phyloP scores from a whole-genome alignment of 306 rosid genomes.

The Chamaecrista fasciculata region DNA sequence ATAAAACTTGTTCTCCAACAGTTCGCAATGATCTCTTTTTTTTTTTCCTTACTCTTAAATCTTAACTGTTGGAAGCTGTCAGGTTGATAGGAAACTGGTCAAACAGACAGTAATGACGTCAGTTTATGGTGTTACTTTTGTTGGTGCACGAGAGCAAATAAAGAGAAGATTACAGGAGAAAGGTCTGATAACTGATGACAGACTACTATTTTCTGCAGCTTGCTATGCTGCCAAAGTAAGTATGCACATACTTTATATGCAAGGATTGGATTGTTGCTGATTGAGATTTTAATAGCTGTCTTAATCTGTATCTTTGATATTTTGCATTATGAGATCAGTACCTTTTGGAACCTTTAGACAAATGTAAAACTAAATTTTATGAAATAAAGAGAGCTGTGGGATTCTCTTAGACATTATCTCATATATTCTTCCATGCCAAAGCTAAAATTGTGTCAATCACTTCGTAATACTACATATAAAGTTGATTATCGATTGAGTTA shows the following conservation, averaged over 20 bases:
- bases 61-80: conserved; percentile 40
- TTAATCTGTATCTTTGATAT: conserved; percentile 1
- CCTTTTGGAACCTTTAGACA: background rate
- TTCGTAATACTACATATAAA: background rate
- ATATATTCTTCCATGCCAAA: background rate
- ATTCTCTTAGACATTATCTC: background rate
- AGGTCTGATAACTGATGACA: conserved; percentile 71
- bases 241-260: conserved; percentile 15
- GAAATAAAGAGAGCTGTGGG: background rate
- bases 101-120: conserved; percentile 94
- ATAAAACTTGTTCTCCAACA: conserved; percentile 2
- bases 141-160: conserved; percentile 91
- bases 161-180: conserved; percentile 82
- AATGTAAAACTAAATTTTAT: conserved; percentile 8
- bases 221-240: conserved; percentile 89
- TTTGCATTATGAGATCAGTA: background rate
- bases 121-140: conserved; percentile 80
- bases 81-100: conserved; percentile 88
- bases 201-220: conserved; percentile 59
- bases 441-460: background rate
- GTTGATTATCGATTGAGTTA: background rate
- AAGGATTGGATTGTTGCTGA: background rate
- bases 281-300: conserved; percentile 11
- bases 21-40: conserved; percentile 17
- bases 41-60: no score